A percentile compares a stretch with the other conserved stretches of the same genome.
Conservation (phyloP, 371 early-diverging fungal genomes). For the Amoeboaphelidium protococcarum region DNA sequence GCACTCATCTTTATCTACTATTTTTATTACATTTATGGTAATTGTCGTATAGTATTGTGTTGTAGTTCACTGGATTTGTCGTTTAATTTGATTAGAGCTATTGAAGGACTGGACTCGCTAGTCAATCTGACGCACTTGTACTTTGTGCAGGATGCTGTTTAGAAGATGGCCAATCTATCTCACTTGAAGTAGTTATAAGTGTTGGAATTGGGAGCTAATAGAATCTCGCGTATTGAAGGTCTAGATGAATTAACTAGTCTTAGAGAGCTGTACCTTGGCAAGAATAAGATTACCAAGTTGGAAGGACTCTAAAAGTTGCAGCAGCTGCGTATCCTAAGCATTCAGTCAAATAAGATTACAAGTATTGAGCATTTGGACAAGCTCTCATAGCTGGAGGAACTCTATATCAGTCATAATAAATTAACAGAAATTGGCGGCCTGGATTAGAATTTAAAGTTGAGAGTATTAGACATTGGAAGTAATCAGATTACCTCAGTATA, state of each 20-base stretch:
- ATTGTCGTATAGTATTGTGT: no score
- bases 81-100: background rate
- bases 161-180: background rate
- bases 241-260: background rate
- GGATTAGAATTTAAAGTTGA: background rate
- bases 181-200: background rate
- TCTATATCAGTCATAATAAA: background rate
- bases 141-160: background rate
- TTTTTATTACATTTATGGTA: no score
- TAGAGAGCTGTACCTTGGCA: background rate
- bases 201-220: constrained; percentile 1
- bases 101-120: background rate
- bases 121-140: background rate
- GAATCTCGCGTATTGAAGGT: background rate
- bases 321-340: background rate
- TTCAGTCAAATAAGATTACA: background rate
- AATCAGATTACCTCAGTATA: background rate
- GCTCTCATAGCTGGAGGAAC: background rate
- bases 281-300: background rate
- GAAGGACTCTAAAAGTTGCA: background rate
- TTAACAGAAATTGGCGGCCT: background rate
- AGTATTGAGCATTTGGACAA: background rate
- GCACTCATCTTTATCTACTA: no score
- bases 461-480: background rate
- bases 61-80: background rate